These are phyloP conservation scores for Phlebiopsis gigantea DNA, from an alignment of 768 basidiomycete species.

Conservation along the genomic window DNA sequence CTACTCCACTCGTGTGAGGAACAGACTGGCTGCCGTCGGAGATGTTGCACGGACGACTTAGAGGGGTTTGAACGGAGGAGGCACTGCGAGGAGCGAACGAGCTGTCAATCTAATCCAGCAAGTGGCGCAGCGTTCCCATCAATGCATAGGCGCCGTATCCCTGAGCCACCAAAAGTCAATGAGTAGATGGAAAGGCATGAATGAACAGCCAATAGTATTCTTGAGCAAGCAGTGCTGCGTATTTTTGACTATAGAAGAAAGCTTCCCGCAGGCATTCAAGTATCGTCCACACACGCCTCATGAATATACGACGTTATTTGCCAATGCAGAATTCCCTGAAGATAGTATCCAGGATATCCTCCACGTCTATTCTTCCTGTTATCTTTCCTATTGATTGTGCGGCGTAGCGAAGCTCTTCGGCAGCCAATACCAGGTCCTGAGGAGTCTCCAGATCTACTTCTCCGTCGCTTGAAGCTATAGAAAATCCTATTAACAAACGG, in stretches of 20 bases:
- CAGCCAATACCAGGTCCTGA: slow-evolving; percentile 74
- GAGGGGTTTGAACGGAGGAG: no score
- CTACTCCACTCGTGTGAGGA: no score
- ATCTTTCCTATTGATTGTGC: slow-evolving; percentile 79
- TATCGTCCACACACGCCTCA: no score
- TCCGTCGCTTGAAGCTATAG: background rate
- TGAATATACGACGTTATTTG: slow-evolving; percentile 47
- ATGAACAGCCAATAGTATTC: no score
- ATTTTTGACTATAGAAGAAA: no score
- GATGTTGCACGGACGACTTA: no score
- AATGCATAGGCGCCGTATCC: background rate
- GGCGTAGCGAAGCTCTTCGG: slow-evolving; percentile 86
- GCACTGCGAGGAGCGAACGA: no score
- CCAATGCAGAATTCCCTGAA: slow-evolving; percentile 90
- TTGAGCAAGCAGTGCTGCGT: no score
- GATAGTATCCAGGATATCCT: slow-evolving; percentile 78
- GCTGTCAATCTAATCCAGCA: background rate
- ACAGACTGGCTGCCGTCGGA: no score
- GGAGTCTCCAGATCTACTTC: slow-evolving; percentile 14
- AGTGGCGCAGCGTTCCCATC: background rate
- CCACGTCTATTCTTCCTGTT: slow-evolving; percentile 74
- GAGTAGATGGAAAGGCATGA: no score
- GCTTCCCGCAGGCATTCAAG: no score
- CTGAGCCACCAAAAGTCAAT: no score
- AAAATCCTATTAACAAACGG: background rate